Evolutionary conservation across 2,329 filamentous ascomycete genomes (phyloP).

Genomic region (Alternaria arbusti): DNA sequence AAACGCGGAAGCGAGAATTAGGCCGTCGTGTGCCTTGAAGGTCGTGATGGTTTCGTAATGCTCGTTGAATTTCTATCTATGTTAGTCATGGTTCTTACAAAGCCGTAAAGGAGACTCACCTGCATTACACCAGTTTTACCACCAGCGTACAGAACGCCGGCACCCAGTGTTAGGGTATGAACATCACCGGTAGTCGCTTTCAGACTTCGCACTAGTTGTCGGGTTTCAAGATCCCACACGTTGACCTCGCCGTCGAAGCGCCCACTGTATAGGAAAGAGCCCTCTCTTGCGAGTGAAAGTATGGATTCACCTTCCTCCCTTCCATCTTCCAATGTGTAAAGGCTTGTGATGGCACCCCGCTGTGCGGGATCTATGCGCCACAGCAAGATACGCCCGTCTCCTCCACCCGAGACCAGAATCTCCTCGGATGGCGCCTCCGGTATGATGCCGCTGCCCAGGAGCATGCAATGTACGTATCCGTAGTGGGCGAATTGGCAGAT

Average conservation of each 20-base stretch:
- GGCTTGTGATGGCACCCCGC: conserved; percentile 69
- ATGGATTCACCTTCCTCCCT: conserved; percentile 65
- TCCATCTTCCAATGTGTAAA: conserved; percentile 70
- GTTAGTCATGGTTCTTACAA: conserved; percentile 21
- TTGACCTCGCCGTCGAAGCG: conserved; percentile 88
- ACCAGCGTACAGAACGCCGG: conserved; percentile 84
- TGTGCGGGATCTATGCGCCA: conserved; percentile 74
- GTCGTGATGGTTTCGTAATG: conserved; percentile 80
- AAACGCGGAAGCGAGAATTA: conserved; percentile 83
- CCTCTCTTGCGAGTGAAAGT: conserved; percentile 83
- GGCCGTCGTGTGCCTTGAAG: conserved; percentile 85
- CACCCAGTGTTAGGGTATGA: conserved; percentile 83
- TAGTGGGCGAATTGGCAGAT: conserved; percentile 90
- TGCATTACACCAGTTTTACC: conserved; percentile 88
- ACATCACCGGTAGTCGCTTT: conserved; percentile 82
- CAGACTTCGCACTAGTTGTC: conserved; percentile 86
- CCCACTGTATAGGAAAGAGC: conserved; percentile 90
- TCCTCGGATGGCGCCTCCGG: conserved; percentile 75
- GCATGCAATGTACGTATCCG: conserved; percentile 96
- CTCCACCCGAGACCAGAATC: conserved; percentile 86
- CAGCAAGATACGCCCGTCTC: conserved; percentile 93
- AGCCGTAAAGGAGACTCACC: conserved; percentile 53
- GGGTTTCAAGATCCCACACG: conserved; percentile 95
- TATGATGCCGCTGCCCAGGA: conserved; percentile 77
- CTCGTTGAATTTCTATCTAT: conserved; percentile 70